Percentiles rank a stretch among this genome's conserved stretches.
Conservation (phyloP, 768 basidiomycete genomes). For the Leccinum truebloodii region DNA sequence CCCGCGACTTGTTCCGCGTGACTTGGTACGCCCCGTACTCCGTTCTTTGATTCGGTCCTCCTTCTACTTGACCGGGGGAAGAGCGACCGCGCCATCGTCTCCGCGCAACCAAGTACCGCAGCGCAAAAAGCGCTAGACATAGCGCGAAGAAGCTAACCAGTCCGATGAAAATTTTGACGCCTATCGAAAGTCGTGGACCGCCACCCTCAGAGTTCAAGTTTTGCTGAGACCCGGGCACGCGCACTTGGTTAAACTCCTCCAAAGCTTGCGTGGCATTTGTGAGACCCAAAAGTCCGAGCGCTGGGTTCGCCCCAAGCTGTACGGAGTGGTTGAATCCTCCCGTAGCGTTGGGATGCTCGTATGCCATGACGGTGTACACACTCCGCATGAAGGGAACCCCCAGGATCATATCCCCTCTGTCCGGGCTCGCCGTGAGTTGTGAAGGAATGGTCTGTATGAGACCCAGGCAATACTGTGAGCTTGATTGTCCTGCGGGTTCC, state of each 20-base stretch:
- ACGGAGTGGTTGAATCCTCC: slow-evolving; percentile 45
- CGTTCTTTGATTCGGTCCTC: slow-evolving; percentile 14
- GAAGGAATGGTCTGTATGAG: slow-evolving; percentile 61
- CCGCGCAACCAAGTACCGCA: slow-evolving; percentile 52
- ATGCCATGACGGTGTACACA: slow-evolving; percentile 76
- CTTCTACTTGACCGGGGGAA: slow-evolving; percentile 15
- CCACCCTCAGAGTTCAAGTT: slow-evolving; percentile 10
- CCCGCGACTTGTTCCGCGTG: slow-evolving; percentile 29
- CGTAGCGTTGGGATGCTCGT: slow-evolving; percentile 44
- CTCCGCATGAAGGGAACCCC: slow-evolving; percentile 80
- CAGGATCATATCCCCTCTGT: slow-evolving; percentile 69
- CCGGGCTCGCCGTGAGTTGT: slow-evolving; percentile 37
- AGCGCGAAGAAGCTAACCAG: slow-evolving; percentile 59
- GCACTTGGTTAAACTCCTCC: slow-evolving; percentile 67
- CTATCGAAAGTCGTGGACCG: slow-evolving; percentile 51
- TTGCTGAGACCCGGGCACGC: slow-evolving; percentile 44
- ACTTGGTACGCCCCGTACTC: slow-evolving; percentile 38
- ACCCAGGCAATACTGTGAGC: slow-evolving; percentile 55
- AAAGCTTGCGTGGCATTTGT: slow-evolving; percentile 64
- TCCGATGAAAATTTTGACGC: slow-evolving; percentile 62
- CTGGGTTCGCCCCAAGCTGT: slow-evolving; percentile 33
- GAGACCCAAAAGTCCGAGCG: slow-evolving; percentile 61
- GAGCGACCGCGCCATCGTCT: slow-evolving; percentile 33
- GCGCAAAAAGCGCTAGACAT: slow-evolving; percentile 52
- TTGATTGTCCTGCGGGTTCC: slow-evolving; percentile 43